phyloP scores from a whole-genome alignment of 495 filamentous ascomycete species.

The Viridothelium virens region DNA sequence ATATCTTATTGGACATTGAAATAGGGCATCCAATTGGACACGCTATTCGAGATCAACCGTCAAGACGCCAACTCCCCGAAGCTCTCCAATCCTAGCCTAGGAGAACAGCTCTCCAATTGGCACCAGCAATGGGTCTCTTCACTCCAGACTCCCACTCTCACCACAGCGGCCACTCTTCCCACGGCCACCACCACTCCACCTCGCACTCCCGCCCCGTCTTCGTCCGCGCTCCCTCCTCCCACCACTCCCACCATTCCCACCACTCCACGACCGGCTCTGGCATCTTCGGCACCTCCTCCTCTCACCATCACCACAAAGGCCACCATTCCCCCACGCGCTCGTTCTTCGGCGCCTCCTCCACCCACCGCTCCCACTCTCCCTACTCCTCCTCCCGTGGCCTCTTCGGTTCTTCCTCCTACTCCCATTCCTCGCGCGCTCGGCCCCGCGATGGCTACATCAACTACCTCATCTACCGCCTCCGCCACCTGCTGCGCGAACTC shows the following conservation, averaged over 20 bases:
- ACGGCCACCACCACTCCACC: slow-evolving; percentile 13
- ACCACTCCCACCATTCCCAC: slow-evolving; percentile 9
- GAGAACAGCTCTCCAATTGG: not conserved
- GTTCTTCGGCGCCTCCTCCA: slow-evolving; percentile 10
- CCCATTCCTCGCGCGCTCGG: slow-evolving; percentile 39
- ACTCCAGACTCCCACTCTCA: slow-evolving; percentile 20
- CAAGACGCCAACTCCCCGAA: not conserved
- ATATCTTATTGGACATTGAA: not conserved
- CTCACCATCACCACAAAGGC: not conserved
- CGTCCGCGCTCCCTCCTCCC: slow-evolving; percentile 18
- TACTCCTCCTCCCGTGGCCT: slow-evolving; percentile 10
- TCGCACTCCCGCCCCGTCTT: slow-evolving; percentile 19
- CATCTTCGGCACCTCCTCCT: slow-evolving; percentile 13
- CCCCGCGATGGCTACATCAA: slow-evolving; percentile 69
- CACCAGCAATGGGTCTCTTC: slow-evolving; percentile 25
- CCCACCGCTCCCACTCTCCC: not conserved
- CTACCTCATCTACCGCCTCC: slow-evolving; percentile 60
- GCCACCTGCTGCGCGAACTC: slow-evolving; percentile 64
- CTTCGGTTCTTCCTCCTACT: slow-evolving; percentile 50
- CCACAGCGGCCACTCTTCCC: slow-evolving; percentile 14
- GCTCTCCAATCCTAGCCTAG: not conserved
- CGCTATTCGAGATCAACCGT: not conserved
- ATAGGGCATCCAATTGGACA: not conserved
- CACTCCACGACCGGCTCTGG: slow-evolving; percentile 1
- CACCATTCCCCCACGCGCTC: not conserved